These are phyloP conservation scores for Penicillium subrubescens DNA, from an alignment of 495 filamentous ascomycete species.

Conservation along the genomic window DNA sequence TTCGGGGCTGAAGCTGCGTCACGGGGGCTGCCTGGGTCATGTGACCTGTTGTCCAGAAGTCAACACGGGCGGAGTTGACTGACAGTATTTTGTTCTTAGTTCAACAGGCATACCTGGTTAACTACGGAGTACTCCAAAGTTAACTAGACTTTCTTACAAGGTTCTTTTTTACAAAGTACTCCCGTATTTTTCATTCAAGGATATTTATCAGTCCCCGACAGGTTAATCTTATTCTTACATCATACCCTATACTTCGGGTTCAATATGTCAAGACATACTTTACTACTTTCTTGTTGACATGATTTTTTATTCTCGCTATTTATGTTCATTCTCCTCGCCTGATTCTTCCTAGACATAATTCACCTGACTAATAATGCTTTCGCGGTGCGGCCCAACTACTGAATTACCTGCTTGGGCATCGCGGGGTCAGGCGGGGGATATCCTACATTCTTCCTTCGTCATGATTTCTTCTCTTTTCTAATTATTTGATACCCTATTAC, in stretches of 20 bases:
- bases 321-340: not conserved
- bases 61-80: not conserved
- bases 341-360: not conserved
- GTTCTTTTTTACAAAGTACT: not conserved
- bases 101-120: not conserved
- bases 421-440: slow-evolving; percentile 10
- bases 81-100: not conserved
- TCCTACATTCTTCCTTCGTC: not conserved
- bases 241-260: not conserved
- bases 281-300: not conserved
- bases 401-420: slow-evolving; percentile 8
- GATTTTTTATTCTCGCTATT: not conserved
- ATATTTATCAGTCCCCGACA: not conserved
- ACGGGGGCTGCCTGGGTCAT: slow-evolving; percentile 34
- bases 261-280: not conserved
- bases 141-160: not conserved
- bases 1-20: slow-evolving; percentile 26
- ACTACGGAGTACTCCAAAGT: not conserved
- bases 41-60: not conserved
- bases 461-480: not conserved
- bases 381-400: slow-evolving; percentile 16
- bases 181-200: not conserved
- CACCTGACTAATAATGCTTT: not conserved
- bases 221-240: not conserved
- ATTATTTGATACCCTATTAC: not conserved